Percentiles rank a stretch among this genome's conserved stretches.
These are phyloP conservation scores for Wickerhamomyces tratensis DNA, from an alignment of 805 yeast genomes.

Conservation along the genomic window DNA sequence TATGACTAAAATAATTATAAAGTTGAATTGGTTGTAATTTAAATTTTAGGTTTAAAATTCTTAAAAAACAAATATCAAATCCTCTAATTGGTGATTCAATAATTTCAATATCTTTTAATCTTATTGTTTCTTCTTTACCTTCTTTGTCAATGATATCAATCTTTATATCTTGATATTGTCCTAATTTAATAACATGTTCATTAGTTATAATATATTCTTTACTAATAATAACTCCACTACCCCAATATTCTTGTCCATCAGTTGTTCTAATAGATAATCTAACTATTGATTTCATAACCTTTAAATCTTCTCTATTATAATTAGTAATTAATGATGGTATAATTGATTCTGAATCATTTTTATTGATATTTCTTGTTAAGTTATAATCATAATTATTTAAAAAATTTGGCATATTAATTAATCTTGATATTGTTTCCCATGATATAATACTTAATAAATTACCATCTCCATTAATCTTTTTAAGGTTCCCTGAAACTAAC, in stretches of 20 bases:
- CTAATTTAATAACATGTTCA: conserved; percentile 15
- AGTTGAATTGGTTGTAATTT: conserved; percentile 7
- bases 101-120: conserved; percentile 6
- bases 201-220: conserved; percentile 13
- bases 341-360: too few relatives aligned
- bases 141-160: not conserved
- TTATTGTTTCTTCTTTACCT: too few relatives aligned
- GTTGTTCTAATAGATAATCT: conserved; percentile 12
- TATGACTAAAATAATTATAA: too few relatives aligned
- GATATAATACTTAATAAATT: conserved; percentile 14
- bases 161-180: conserved; percentile 3
- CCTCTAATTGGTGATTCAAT: conserved; percentile 12
- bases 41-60: not conserved
- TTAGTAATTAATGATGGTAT: not conserved
- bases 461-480: conserved; percentile 20
- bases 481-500: conserved; percentile 12
- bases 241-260: conserved; percentile 16
- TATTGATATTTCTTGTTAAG: too few relatives aligned
- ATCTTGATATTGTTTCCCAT: conserved; percentile 13
- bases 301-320: not conserved
- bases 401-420: conserved; percentile 2
- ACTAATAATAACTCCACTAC: conserved; percentile 17
- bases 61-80: conserved; percentile 17
- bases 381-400: not conserved
- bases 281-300: conserved; percentile 8